Base-by-base conservation (phyloP, 1,284 basidiomycete species). In the Fistulinella cinereoalba region DNA sequence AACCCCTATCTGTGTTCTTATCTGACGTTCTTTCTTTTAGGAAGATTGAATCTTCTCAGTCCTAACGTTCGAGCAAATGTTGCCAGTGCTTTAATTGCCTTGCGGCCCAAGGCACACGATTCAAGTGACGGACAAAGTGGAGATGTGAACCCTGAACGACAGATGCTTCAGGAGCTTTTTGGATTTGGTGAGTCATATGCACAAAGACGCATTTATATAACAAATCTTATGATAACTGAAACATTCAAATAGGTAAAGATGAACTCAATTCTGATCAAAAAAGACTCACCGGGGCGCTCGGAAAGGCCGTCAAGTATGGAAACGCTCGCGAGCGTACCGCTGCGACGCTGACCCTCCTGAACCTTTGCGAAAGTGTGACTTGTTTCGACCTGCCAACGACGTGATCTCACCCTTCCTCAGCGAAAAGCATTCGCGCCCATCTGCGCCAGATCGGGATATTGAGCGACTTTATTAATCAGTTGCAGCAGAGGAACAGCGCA, bases 311-410 rank as follows among this genome's bases (percentile, higher is more conserved):
- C 25, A 27, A 12, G 12, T 27, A 12, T 6, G 25, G 25, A 27
- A 27, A 12, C 6, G 25, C 25, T 27, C 25, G 40, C 19, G 56
- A 56, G 8, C 60, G 58, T 36, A 50, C 51, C 1, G 49, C 53
- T 21, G 50, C 51, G 18, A 63, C 58, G 1, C 41, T 65, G 44
- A 59, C 59, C 1, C 28, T 57, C 18, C 19, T 60, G 29, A 43
- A 42, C 6, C 24, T 60, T 22, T 55, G 52, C 37, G 32, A 57
- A 8, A 41, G 56, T 52, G 16, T 21, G 51, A 22, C 2, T 25
- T 4, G 10, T 13, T 24, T 36, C 19, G n/a, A 44, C 2, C 3
- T 36, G 24, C 9, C 2, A 23, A 13, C 21, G 12, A n/a, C 6
- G 11, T 6, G n/a, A 23, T 6, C 21, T 55, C 7, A 57, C 18